Evolutionary conservation across 225 moss, liverwort and hornwort species (phyloP).

Genomic region (Bryum argenteum): DNA sequence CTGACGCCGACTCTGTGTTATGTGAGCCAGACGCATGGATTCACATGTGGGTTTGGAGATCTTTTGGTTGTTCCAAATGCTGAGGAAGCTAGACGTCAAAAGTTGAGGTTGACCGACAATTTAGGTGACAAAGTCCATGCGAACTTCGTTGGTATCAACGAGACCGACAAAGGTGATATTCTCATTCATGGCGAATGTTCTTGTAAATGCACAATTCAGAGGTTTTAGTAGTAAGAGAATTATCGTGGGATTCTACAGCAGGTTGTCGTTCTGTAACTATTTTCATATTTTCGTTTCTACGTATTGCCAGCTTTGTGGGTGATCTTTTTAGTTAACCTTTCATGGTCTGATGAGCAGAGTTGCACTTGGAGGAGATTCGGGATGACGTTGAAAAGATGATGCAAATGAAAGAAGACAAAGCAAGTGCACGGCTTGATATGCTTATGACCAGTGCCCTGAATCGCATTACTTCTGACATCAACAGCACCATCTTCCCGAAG

Average conservation of each 20-base stretch:
- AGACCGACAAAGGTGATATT: slow-evolving; percentile 57
- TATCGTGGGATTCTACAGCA: neutral
- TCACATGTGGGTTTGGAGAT: slow-evolving; percentile 91
- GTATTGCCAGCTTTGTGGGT: neutral
- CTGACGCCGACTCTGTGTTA: neutral
- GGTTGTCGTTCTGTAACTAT: slow-evolving; percentile 11
- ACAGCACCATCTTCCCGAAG: slow-evolving; percentile 82
- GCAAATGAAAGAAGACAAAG: slow-evolving; percentile 80
- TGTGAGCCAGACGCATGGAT: slow-evolving; percentile 84
- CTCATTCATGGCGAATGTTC: neutral
- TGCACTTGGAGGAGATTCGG: slow-evolving; percentile 69
- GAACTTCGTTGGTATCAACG: slow-evolving; percentile 66
- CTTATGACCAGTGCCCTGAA: slow-evolving; percentile 97
- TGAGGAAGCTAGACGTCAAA: slow-evolving; percentile 76
- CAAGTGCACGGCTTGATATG: slow-evolving; percentile 93
- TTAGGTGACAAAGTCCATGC: slow-evolving; percentile 80
- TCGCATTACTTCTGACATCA: slow-evolving; percentile 91
- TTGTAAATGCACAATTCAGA: neutral
- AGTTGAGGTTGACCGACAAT: slow-evolving; percentile 78
- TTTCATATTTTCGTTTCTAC: slow-evolving; percentile 18
- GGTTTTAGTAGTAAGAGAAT: slow-evolving; percentile 1
- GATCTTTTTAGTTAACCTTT: neutral
- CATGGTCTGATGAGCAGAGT: slow-evolving; percentile 49
- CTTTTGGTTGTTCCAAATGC: slow-evolving; percentile 67
- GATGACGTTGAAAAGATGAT: slow-evolving; percentile 82